A percentile compares a stretch with the other conserved stretches of the same genome.
Evolutionary conservation across 2,329 filamentous ascomycete genomes (phyloP).

Genomic region (Fusarium palustre): DNA sequence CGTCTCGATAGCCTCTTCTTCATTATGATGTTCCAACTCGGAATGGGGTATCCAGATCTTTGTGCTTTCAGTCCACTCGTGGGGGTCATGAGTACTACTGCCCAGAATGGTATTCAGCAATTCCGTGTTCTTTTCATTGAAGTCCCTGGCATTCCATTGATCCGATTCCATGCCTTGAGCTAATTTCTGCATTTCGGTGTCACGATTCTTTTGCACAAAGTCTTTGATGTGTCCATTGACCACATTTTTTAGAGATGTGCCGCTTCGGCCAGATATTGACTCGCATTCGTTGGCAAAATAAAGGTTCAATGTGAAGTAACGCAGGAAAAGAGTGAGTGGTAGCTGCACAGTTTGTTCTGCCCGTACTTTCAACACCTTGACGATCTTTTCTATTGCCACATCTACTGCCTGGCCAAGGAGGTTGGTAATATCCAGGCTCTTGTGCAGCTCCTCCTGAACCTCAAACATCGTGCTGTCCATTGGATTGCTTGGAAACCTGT

Average conservation of each 20-base stretch:
- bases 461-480: slow-evolving; percentile 54
- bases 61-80: slow-evolving; percentile 72
- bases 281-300: slow-evolving; percentile 90
- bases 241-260: slow-evolving; percentile 79
- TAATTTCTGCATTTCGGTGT: slow-evolving; percentile 78
- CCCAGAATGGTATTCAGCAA: slow-evolving; percentile 74
- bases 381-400: slow-evolving; percentile 79
- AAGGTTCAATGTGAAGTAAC: slow-evolving; percentile 85
- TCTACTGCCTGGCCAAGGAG: slow-evolving; percentile 84
- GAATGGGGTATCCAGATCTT: slow-evolving; percentile 67
- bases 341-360: slow-evolving; percentile 78
- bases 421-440: slow-evolving; percentile 80
- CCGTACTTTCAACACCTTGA: slow-evolving; percentile 81
- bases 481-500: slow-evolving; percentile 45
- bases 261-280: slow-evolving; percentile 82
- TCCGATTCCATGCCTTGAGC: slow-evolving; percentile 83
- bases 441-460: slow-evolving; percentile 80
- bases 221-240: slow-evolving; percentile 86
- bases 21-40: slow-evolving; percentile 53
- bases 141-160: slow-evolving; percentile 83
- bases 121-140: slow-evolving; percentile 70
- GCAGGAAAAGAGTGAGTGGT: slow-evolving; percentile 76
- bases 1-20: slow-evolving; percentile 54
- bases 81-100: slow-evolving; percentile 76
- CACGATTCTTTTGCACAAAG: slow-evolving; percentile 78